phyloP scores from a whole-genome alignment of 2,329 filamentous ascomycete species.

The Bipolaris sorokiniana region DNA sequence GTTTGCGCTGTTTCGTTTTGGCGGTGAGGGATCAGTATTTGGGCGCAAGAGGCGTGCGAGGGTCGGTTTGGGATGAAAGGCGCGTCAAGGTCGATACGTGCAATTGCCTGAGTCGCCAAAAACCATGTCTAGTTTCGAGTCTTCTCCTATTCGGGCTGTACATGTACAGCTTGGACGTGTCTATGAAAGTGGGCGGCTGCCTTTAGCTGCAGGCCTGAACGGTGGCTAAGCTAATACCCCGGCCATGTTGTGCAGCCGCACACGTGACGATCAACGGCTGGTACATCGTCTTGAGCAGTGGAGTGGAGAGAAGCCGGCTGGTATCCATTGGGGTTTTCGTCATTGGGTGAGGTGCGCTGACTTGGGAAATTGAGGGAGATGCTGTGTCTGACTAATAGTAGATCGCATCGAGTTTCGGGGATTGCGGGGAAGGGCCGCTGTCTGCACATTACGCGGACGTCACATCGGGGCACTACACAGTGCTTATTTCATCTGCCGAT shows the following conservation, averaged over 20 bases:
- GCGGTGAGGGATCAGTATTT: not conserved
- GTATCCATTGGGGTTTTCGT: conserved; percentile 1
- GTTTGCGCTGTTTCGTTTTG: conserved; percentile 7
- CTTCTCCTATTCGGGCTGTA: conserved; percentile 7
- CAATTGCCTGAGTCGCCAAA: conserved; percentile 19
- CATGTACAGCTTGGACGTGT: not conserved
- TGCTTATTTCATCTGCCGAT: conserved; percentile 4
- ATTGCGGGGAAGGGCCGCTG: conserved; percentile 17
- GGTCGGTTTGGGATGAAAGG: conserved; percentile 13
- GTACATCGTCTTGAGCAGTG: conserved; percentile 1
- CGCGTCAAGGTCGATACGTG: conserved; percentile 8
- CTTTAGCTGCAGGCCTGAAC: conserved; percentile 21
- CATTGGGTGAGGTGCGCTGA: conserved; percentile 4
- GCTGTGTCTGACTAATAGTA: not conserved
- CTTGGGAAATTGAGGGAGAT: not conserved
- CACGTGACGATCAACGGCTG: conserved; percentile 29
- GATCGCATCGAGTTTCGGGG: conserved; percentile 9
- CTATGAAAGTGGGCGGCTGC: conserved; percentile 19
- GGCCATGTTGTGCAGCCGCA: conserved; percentile 34
- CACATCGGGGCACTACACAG: conserved; percentile 12
- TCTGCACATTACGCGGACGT: conserved; percentile 3
- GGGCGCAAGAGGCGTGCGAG: conserved; percentile 7
- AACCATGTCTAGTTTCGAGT: conserved; percentile 4
- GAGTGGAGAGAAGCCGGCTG: not conserved
- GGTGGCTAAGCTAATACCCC: conserved; percentile 23